Percentiles rank a stretch among this genome's conserved stretches.
These are phyloP conservation scores for Omphalea diandra DNA, from an alignment of 441 rosid genomes.

Conservation along the genomic window DNA sequence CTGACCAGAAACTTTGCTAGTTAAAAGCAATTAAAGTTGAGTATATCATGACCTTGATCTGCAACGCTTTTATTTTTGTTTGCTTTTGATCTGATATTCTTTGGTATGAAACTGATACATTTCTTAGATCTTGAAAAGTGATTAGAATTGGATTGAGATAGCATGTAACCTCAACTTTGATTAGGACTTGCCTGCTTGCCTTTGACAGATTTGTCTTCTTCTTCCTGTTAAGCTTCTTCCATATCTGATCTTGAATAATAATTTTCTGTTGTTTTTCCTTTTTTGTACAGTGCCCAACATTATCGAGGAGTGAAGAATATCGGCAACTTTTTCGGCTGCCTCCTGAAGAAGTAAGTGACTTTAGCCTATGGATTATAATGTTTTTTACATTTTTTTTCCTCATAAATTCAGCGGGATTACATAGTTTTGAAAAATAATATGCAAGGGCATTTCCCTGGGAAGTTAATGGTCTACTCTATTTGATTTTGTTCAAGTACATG, in stretches of 20 bases:
- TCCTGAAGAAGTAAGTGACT: conserved; percentile 68
- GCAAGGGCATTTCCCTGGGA: background rate
- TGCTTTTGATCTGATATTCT: background rate
- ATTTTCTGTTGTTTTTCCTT: conserved; percentile 6
- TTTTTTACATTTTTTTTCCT: background rate
- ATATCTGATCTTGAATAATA: background rate
- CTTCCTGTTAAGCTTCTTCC: background rate
- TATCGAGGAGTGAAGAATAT: conserved; percentile 86
- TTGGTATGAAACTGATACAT: background rate
- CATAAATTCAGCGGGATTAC: background rate
- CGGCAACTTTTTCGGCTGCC: conserved; percentile 91
- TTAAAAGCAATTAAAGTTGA: background rate
- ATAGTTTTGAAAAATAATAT: background rate
- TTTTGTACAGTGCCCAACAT: conserved; percentile 42
- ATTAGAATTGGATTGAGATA: background rate
- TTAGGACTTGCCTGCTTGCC: background rate
- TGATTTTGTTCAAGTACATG: no score
- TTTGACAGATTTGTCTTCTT: background rate
- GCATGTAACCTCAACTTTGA: background rate
- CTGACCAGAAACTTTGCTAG: background rate
- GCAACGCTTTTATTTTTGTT: background rate
- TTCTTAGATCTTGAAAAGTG: background rate
- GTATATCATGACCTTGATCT: background rate
- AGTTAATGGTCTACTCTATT: background rate
- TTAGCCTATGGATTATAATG: background rate